Conservation (phyloP, 2,329 filamentous ascomycete genomes). For the Sporothrix humicola region DNA sequence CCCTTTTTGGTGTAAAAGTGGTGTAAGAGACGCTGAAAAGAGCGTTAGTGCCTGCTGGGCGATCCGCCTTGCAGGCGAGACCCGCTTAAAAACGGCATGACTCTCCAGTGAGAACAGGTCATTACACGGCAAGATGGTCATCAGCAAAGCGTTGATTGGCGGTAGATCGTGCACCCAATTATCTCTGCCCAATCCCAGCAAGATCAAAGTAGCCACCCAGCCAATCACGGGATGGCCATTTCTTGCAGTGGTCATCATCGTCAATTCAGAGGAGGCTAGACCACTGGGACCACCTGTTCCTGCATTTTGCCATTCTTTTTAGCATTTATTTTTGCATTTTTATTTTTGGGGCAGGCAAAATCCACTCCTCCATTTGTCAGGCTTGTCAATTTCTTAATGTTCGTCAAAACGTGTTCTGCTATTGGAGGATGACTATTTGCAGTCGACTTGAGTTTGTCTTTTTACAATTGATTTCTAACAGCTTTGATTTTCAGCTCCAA, state of each 20-base stretch:
- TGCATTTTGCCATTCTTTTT: slow-evolving; percentile 1
- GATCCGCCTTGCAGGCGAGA: not conserved
- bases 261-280: slow-evolving; percentile 4
- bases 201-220: not conserved
- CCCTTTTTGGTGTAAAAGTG: not conserved
- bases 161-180: not conserved
- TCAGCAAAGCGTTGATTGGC: slow-evolving; percentile 30
- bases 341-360: not conserved
- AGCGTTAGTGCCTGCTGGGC: not conserved
- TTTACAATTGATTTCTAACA: not conserved
- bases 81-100: slow-evolving; percentile 27
- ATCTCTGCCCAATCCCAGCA: slow-evolving; percentile 30
- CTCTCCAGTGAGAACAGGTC: slow-evolving; percentile 31
- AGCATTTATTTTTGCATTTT: not conserved
- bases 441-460: not conserved
- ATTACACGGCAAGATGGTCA: slow-evolving; percentile 31
- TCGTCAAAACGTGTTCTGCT: not conserved
- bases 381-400: not conserved
- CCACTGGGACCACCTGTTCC: not conserved
- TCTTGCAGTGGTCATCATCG: slow-evolving; percentile 19
- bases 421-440: too few species aligned
- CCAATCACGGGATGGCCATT: not conserved
- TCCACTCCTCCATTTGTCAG: not conserved
- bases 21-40: not conserved
- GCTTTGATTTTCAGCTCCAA: not conserved